Conservation (phyloP, 2,329 filamentous ascomycete species). For the Bipolaris cookei region DNA sequence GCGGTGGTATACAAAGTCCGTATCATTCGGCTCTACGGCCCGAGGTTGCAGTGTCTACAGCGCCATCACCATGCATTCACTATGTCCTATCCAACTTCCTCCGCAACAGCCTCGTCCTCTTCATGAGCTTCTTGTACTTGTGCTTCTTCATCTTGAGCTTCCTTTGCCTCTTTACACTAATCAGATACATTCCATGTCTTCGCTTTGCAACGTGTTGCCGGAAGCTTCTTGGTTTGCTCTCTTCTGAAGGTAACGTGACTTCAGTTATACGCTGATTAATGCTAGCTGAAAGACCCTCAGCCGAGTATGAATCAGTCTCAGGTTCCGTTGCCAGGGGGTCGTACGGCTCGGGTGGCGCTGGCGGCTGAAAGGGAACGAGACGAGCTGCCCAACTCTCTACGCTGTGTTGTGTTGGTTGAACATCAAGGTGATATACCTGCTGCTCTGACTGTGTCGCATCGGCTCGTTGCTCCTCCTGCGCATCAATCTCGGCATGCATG, state of each 20-base stretch:
- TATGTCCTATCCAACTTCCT: constrained; percentile 70
- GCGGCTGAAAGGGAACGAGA: constrained; percentile 79
- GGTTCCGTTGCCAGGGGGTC: constrained; percentile 36
- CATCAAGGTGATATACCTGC: constrained; percentile 44
- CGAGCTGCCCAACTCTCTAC: constrained; percentile 55
- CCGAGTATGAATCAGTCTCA: constrained; percentile 22
- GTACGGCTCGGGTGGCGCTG: constrained; percentile 75
- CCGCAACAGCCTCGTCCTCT: constrained; percentile 84
- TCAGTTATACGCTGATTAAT: constrained; percentile 46
- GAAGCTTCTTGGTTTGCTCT: constrained; percentile 31
- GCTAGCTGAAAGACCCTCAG: constrained; percentile 29
- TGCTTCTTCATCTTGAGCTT: constrained; percentile 99
- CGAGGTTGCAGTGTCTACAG: constrained; percentile 19
- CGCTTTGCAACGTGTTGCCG: constrained; percentile 33
- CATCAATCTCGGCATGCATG: constrained; percentile 45
- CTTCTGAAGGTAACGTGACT: constrained; percentile 22
- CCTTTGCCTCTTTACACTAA: constrained; percentile 89
- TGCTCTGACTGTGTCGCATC: constrained; percentile 49
- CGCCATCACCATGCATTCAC: constrained; percentile 30
- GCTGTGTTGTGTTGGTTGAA: constrained; percentile 36
- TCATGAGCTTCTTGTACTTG: constrained; percentile 99
- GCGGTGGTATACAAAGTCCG: constrained; percentile 2
- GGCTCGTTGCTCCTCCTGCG: constrained; percentile 44
- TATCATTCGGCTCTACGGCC: constrained; percentile 11
- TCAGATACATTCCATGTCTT: constrained; percentile 69